phyloP scores from a whole-genome alignment of 2,329 filamentous ascomycete genomes.

The Fusarium sp. region DNA sequence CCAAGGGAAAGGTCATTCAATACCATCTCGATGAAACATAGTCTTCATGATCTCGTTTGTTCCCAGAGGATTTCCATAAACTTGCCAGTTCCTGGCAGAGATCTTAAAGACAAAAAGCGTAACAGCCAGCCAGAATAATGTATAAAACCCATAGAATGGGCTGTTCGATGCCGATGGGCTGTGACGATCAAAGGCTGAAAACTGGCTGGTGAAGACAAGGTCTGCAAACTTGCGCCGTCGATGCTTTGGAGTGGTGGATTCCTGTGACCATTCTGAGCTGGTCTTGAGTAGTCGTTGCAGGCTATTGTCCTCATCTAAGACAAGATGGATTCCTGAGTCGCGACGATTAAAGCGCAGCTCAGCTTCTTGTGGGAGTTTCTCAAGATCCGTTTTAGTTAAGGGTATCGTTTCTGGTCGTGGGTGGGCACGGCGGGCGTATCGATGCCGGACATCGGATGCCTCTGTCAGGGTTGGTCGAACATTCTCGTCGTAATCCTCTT shows the following conservation, averaged over 20 bases:
- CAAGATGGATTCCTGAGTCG: conserved; percentile 42
- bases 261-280: conserved; percentile 39
- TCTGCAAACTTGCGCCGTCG: conserved; percentile 52
- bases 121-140: conserved; percentile 80
- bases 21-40: conserved; percentile 68
- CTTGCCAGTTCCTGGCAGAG: conserved; percentile 73
- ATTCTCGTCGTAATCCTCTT: conserved; percentile 59
- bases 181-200: conserved; percentile 79
- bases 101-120: conserved; percentile 74
- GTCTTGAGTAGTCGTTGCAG: conserved; percentile 45
- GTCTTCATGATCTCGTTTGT: conserved; percentile 76
- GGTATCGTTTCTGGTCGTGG: conserved; percentile 3
- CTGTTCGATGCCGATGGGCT: conserved; percentile 73
- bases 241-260: conserved; percentile 26
- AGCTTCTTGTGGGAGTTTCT: conserved; percentile 12
- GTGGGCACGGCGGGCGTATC: conserved; percentile 12
- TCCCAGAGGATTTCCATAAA: conserved; percentile 75
- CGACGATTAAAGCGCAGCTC: conserved; percentile 34
- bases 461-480: conserved; percentile 43
- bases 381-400: conserved; percentile 15
- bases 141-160: conserved; percentile 83
- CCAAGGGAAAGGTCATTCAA: conserved; percentile 2
- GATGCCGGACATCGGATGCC: conserved; percentile 31
- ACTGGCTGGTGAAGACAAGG: conserved; percentile 77
- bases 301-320: conserved; percentile 45